phyloP scores from a whole-genome alignment of 768 basidiomycete species.

The Chalciporus pseudorubinellus region DNA sequence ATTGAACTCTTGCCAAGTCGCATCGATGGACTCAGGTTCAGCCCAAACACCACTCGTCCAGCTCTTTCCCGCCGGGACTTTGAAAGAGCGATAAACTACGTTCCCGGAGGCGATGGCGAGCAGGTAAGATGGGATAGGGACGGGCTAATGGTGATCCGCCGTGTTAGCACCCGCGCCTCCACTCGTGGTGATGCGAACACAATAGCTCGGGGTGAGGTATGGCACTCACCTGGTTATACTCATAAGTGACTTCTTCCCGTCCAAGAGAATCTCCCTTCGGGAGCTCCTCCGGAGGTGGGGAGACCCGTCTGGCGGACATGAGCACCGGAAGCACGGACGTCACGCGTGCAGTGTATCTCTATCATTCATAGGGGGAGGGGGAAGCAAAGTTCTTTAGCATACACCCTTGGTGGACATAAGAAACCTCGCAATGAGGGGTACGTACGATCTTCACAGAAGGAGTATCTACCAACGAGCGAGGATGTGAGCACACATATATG shows the following conservation, averaged over 20 bases:
- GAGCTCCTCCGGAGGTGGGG: slow-evolving; percentile 64
- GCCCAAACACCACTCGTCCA: slow-evolving; percentile 91
- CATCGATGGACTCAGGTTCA: slow-evolving; percentile 79
- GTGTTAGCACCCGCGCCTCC: no score
- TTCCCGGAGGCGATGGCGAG: slow-evolving; percentile 89
- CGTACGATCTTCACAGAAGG: slow-evolving; percentile 82
- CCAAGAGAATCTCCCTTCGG: slow-evolving; percentile 71
- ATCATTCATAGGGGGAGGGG: not conserved
- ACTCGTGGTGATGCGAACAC: no score
- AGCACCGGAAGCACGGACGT: slow-evolving; percentile 76
- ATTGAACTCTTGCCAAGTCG: slow-evolving; percentile 84
- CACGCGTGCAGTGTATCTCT: slow-evolving; percentile 80
- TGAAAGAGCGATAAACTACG: slow-evolving; percentile 68
- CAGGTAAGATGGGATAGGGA: slow-evolving; percentile 85
- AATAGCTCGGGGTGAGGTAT: no score
- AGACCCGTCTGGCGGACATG: slow-evolving; percentile 79
- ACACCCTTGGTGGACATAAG: not conserved
- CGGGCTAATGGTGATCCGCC: slow-evolving; percentile 47
- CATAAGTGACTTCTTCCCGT: slow-evolving; percentile 67
- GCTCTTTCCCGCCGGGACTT: slow-evolving; percentile 52
- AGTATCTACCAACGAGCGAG: slow-evolving; percentile 49
- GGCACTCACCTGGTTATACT: slow-evolving; percentile 72
- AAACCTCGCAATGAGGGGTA: slow-evolving; percentile 4
- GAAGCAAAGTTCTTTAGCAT: not conserved
- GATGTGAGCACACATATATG: no score